Evolutionary conservation across 2,329 filamentous ascomycete genomes (phyloP), one percentile per base, ranked within the genome.

Genomic region (Camillea tinctor): DNA sequence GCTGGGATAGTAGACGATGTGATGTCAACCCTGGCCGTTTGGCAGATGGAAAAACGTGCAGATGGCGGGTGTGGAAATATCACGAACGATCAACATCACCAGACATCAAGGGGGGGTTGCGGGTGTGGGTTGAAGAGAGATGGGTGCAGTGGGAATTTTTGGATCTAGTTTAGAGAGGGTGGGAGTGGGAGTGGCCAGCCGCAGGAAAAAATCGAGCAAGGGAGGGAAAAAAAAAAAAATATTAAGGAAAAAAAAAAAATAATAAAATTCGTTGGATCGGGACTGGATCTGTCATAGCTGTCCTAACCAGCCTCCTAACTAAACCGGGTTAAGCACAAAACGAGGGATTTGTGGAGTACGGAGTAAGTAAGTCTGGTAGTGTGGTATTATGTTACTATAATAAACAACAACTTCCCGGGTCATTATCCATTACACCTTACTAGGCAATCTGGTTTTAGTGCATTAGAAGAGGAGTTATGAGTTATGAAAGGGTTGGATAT

Each of bases 1-100:
- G 63, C 63, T 69, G 65, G 61, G 64, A 66, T 65, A 60, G 61
- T 64, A 59, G 59, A 69, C 60, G 64, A 68, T 66, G 66, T 69
- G 69, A 71, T 71, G 69, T 71, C 69, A 70, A 58, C 70, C 68
- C 68, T 67, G 68, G 69, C 65, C 65, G 68, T 66, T 70, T 68
- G 69, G 66, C 60, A 70, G 68, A 67, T 64, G 60, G 61, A 59
- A 64, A 68, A 59, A 61, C 59, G 56, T 61, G 56, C 60, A 66
- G 60, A 62, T 69, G 64, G 65, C 68, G 70, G 70, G 70, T 71
- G 70, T 72, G 70, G 60, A 71, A 69, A 71, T 72, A 72, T 71
- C 70, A 72, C 64, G 63, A 68, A 67, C 65, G 66, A 69, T 71
- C 67, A 68, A 64, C 68, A 67, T 64, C 54, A 66, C 64, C 65